Conservation (phyloP, 139 green algal genomes). For the Gonium pectorale region DNA sequence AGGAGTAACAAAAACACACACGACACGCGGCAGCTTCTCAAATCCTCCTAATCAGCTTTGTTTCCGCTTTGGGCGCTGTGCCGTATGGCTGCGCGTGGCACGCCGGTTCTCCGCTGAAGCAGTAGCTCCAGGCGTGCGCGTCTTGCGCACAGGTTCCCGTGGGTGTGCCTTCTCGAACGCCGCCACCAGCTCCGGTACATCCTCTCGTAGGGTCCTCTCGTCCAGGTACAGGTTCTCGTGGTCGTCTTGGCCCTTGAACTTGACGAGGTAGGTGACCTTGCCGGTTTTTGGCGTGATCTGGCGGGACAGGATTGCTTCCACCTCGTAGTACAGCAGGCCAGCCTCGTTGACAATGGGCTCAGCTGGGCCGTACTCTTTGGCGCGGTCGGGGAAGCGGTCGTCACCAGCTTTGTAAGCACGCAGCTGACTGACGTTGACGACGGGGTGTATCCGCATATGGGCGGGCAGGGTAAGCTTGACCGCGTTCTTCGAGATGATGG, state of each 20-base stretch:
- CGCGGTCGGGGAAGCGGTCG: background rate
- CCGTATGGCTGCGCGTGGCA: no score
- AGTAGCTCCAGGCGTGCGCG: background rate
- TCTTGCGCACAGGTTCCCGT: background rate
- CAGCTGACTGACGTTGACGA: background rate
- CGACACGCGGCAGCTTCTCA: background rate
- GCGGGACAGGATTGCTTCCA: background rate
- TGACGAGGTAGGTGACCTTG: background rate
- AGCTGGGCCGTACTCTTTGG: background rate
- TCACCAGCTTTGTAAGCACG: background rate
- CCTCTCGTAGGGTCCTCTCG: background rate
- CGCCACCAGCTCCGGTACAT: background rate
- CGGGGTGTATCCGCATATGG: background rate
- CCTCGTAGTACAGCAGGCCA: background rate
- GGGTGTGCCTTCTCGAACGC: background rate
- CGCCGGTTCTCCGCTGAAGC: background rate
- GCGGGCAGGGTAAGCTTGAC: background rate
- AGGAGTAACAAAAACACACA: background rate
- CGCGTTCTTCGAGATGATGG: background rate
- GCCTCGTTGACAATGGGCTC: background rate
- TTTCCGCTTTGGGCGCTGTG: background rate
- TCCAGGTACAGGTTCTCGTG: background rate
- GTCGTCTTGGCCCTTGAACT: background rate
- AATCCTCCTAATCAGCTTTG: background rate
- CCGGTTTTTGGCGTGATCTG: background rate